A percentile compares a stretch with the other conserved stretches of the same genome.
Evolutionary conservation across 306 rosid species (phyloP).

Genomic region (Betula pendula): DNA sequence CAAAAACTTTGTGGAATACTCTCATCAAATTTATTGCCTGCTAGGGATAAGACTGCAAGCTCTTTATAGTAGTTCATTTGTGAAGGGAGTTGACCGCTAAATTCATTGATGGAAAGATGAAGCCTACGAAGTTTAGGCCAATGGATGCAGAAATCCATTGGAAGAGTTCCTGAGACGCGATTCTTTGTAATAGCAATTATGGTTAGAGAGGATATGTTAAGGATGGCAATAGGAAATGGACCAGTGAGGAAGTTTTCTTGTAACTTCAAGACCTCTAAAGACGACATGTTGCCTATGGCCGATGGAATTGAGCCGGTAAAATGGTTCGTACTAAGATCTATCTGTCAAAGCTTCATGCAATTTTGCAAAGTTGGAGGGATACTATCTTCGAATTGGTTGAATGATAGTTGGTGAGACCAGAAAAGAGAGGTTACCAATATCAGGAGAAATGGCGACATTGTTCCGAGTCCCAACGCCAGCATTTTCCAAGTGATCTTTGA

Average conservation of each 20-base stretch:
- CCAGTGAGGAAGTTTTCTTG: neutral
- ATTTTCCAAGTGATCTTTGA: no score
- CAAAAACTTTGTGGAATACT: neutral
- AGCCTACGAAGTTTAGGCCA: neutral
- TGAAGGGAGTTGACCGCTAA: neutral
- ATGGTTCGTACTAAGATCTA: accelerated
- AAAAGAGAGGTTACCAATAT: conserved; percentile 5
- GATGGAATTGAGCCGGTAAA: neutral
- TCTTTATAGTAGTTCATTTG: neutral
- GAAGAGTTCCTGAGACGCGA: neutral
- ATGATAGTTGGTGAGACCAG: neutral
- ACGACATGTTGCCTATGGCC: neutral
- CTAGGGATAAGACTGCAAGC: neutral
- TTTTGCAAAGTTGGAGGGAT: neutral
- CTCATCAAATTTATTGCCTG: neutral
- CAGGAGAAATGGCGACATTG: neutral
- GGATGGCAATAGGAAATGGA: neutral
- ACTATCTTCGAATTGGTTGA: neutral
- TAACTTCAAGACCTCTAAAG: neutral
- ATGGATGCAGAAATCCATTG: neutral
- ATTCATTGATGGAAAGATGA: accelerated
- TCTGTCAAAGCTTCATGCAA: neutral
- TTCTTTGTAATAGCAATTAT: neutral
- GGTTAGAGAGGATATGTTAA: neutral
- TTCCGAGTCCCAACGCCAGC: no score